Evolutionary conservation across 768 basidiomycete genomes (phyloP), one percentile per base, ranked within the genome.

Genomic region (Mycena albidolilacea): DNA sequence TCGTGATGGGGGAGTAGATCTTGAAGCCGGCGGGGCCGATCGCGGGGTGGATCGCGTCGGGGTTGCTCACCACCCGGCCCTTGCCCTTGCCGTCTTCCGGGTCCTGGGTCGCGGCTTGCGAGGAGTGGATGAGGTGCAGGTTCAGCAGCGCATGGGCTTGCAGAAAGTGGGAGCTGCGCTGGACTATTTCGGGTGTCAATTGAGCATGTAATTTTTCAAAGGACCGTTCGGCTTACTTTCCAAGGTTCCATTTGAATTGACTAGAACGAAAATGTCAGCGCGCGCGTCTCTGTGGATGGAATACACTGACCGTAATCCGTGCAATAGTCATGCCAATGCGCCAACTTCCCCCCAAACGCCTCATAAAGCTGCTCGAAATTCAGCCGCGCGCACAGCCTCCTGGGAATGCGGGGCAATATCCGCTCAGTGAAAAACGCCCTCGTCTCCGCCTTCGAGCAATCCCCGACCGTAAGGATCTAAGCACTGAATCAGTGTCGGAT

Each of bases 71-170:
- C 72, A 78, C 75, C 81, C 72, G 74, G 81, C 82, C 66, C 81
- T 79, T 76, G 70, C 82, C 66, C 81, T 79, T 76, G 70, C 81
- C 81, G 63, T 81, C 77, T 70, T 80, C 76, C 50, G 35, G 78
- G 76, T 76, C 77, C 23, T 79, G 80, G 4, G 82, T 80, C 0
- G 87, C 79, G 0, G 90, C 82, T 78, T 95, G 93, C 1, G 92
- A 92, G 2, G 94, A 92, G 77, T 96, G 94, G 64, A 96, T 93
- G 80, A 96, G 93, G 79, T 96, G 95, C 15, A 96, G 88, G 75
- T 96, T 96, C 67, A 96, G 88, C 1, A 95, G 84, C 0, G 94
- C 87, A 70, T 96, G 93, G 0, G 95, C 95, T 83, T 96, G 95
- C 30, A 96, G 88, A 84, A 95, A 96, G 78, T 94, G 93, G 0